A percentile compares a stretch with the other conserved stretches of the same genome.
These are phyloP conservation scores for Hypericum perforatum DNA, from an alignment of 345 rosid species.

Conservation along the genomic window DNA sequence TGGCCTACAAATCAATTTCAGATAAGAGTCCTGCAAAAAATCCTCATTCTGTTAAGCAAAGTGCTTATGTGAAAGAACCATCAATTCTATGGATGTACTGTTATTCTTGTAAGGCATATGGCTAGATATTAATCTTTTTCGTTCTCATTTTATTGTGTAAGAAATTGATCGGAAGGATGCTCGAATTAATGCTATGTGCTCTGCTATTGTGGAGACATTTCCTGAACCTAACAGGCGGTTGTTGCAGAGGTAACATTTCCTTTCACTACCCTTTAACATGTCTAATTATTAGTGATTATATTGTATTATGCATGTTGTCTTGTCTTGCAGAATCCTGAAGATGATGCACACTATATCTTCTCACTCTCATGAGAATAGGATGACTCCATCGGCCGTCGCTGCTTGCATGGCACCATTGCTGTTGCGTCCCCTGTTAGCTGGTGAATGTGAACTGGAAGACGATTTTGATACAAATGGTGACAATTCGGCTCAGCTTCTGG, in stretches of 20 bases:
- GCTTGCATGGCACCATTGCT: conserved; percentile 99
- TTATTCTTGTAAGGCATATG: background rate
- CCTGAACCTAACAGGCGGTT: conserved; percentile 96
- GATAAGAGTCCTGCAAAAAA: too few species aligned
- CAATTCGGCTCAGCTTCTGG: conserved; percentile 96
- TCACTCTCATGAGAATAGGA: conserved; percentile 80
- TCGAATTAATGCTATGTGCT: conserved; percentile 68
- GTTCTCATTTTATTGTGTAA: conserved; percentile 13
- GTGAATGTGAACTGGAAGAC: conserved; percentile 93
- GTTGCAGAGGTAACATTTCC: conserved; percentile 56
- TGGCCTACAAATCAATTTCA: too few species aligned
- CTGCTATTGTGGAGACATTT: conserved; percentile 83
- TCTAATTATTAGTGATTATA: conserved; percentile 10
- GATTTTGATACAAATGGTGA: conserved; percentile 77
- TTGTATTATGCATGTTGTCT: conserved; percentile 13
- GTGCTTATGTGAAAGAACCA: too few species aligned
- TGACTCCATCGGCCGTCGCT: conserved; percentile 95
- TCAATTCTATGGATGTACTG: too few species aligned
- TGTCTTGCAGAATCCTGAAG: conserved; percentile 65
- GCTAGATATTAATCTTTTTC: conserved; percentile 1
- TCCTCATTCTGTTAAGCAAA: too few species aligned
- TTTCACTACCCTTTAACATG: conserved; percentile 3
- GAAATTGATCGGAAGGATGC: conserved; percentile 91
- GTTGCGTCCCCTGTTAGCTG: conserved; percentile 85
- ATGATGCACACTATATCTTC: conserved; percentile 84